Evolutionary conservation across 176 grass and related monocot species (phyloP).

Genomic region (Phragmites australis): DNA sequence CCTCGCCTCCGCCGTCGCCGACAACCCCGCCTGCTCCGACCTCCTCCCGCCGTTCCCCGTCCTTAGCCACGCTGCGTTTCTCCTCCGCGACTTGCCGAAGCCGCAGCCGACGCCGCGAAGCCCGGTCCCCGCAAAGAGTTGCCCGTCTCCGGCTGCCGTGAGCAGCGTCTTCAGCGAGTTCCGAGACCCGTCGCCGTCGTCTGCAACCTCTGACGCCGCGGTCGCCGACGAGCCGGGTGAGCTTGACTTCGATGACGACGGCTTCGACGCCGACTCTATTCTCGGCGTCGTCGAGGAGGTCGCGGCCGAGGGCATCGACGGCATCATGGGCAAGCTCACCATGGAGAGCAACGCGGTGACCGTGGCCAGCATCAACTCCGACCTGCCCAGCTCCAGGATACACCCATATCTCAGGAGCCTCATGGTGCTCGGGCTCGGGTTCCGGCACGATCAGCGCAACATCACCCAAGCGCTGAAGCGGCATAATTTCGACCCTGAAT

Average conservation of each 20-base stretch:
- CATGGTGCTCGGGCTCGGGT: slow-evolving; percentile 56
- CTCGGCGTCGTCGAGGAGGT: slow-evolving; percentile 57
- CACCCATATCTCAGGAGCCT: slow-evolving; percentile 61
- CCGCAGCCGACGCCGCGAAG: slow-evolving; percentile 20
- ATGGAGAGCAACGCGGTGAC: slow-evolving; percentile 19
- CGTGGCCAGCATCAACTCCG: background rate
- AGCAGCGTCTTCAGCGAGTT: slow-evolving; percentile 56
- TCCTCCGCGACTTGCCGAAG: slow-evolving; percentile 49
- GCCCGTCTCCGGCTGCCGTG: slow-evolving; percentile 44
- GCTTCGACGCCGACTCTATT: slow-evolving; percentile 68
- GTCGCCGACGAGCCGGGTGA: slow-evolving; percentile 37
- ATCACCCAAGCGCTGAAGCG: slow-evolving; percentile 56
- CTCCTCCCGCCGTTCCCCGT: slow-evolving; percentile 83
- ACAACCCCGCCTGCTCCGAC: slow-evolving; percentile 51
- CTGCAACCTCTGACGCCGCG: slow-evolving; percentile 26
- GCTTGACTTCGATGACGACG: slow-evolving; percentile 52
- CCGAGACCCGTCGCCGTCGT: slow-evolving; percentile 39
- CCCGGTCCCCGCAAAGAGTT: slow-evolving; percentile 17
- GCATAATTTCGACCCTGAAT: slow-evolving; percentile 52
- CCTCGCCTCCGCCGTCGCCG: slow-evolving; percentile 49
- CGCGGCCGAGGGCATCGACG: slow-evolving; percentile 63
- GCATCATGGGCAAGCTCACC: slow-evolving; percentile 82
- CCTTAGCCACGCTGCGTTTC: slow-evolving; percentile 63
- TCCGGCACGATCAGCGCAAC: slow-evolving; percentile 25
- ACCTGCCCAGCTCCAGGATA: slow-evolving; percentile 29